Evolutionary conservation across 164 flowering plant species (phyloP), one percentile per base, ranked within the genome.

Genomic region (Platanus orientalis): DNA sequence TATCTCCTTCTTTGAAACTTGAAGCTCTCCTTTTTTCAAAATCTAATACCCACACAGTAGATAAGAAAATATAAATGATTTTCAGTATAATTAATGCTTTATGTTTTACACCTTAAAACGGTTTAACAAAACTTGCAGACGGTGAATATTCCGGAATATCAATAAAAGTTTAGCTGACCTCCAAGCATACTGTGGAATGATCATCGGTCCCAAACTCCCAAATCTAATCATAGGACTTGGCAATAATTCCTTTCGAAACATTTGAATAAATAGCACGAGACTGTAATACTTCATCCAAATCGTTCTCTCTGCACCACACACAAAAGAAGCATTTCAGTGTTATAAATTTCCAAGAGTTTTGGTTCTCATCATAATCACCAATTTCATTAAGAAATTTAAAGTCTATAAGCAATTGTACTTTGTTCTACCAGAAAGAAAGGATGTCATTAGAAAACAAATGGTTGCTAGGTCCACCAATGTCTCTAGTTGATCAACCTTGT

Each of bases 1-100:
- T 70, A 97, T 83, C 73, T 94, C 99, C 78, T 91, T 94, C 50
- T 97, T 96, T 5, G 97, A 95, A 72, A 94, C 92, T 78, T 94
- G 97, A 64, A 94, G 95, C 75, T 91, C 99, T 40, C 99, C 99
- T 83, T 94, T 87, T 4, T 89, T 89, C 84, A 94, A 75, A 72
- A 94, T 90, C 97, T 93, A 69, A 62, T 17, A 62, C 20, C 58
- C 58, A 60, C 19, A 49, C 29, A 58, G 16, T 28, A 21, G 20
- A 63, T 63, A 25, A 44, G 34, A 54, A 23, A 47, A 55, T 24
- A 58, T 6, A 45, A n/a, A 42, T 42, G 17, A 16, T 52, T 52
- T 11, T 3, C 19, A 14, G 25, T n/a, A 25, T 16, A 52, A 24
- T 25, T 24, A 17, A 52, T 7, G 4, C 28, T 52, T 13, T 52